A percentile compares a stretch with the other conserved stretches of the same genome.
phyloP scores from a whole-genome alignment of 768 basidiomycete genomes.

The Xerocomellus chrysenteron region DNA sequence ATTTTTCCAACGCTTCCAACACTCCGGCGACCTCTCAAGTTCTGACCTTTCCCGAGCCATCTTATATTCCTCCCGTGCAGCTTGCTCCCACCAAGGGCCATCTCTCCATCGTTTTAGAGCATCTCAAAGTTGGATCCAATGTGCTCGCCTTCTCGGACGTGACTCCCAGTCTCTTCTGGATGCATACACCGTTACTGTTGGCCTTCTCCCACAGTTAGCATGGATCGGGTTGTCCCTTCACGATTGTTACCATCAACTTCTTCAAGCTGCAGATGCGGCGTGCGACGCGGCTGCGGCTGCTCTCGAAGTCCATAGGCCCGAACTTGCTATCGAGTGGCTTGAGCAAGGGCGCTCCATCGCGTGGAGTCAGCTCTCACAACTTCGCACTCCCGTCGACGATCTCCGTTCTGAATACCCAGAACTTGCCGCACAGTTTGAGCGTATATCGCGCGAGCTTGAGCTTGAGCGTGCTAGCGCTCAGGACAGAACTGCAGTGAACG shows the following conservation, averaged over 20 bases:
- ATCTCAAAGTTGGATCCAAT: not conserved
- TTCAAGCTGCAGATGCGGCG: not conserved
- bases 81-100: not conserved
- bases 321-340: constrained; percentile 1
- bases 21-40: no score
- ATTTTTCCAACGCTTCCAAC: no score
- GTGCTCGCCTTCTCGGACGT: not conserved
- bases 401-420: not conserved
- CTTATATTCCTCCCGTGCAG: not conserved
- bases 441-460: not conserved
- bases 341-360: not conserved
- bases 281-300: not conserved
- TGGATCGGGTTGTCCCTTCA: not conserved
- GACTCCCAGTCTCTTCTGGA: not conserved
- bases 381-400: not conserved
- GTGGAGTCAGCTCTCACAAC: not conserved
- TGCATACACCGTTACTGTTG: not conserved
- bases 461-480: not conserved
- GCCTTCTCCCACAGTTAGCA: not conserved
- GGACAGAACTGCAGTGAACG: no score
- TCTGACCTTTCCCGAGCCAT: no score
- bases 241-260: not conserved
- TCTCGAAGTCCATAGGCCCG: not conserved
- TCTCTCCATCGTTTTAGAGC: not conserved
- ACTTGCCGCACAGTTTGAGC: no score